These are phyloP conservation scores for Zizania palustris DNA, from an alignment of 202 grass and related monocot genomes.

Conservation along the genomic window DNA sequence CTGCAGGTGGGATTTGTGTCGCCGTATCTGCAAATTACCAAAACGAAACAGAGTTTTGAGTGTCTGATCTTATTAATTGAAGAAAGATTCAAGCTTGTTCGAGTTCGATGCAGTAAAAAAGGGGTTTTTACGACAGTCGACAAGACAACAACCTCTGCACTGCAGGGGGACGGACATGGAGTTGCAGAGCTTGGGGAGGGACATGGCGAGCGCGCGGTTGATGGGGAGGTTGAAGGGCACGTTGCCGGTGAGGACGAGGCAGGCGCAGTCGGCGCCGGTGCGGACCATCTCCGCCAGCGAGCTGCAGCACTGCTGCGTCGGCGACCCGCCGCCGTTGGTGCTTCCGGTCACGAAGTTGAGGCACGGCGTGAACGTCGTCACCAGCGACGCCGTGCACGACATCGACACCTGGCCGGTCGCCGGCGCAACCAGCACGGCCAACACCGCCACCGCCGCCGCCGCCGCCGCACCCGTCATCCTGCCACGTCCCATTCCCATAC, in stretches of 20 bases:
- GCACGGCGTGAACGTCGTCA: slow-evolving; percentile 83
- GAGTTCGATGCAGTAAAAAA: not conserved
- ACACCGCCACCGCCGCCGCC: not conserved
- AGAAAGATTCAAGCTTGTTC: not conserved
- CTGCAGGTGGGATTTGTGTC: slow-evolving; percentile 61
- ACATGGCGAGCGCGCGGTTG: slow-evolving; percentile 78
- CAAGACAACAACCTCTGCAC: slow-evolving; percentile 61
- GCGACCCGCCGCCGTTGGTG: slow-evolving; percentile 87
- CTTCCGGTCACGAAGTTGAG: slow-evolving; percentile 90
- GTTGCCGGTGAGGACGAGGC: slow-evolving; percentile 82
- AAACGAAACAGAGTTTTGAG: not conserved
- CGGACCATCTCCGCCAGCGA: slow-evolving; percentile 55
- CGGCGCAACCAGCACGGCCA: not conserved
- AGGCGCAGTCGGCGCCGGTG: slow-evolving; percentile 59
- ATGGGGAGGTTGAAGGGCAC: slow-evolving; percentile 89
- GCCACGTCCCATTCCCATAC: slow-evolving; percentile 1
- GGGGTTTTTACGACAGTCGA: not conserved
- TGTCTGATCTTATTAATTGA: not conserved
- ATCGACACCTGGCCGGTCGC: slow-evolving; percentile 60
- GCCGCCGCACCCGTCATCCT: not conserved
- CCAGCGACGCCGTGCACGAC: slow-evolving; percentile 65
- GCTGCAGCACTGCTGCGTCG: slow-evolving; percentile 68
- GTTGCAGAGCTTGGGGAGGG: slow-evolving; percentile 66
- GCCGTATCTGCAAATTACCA: slow-evolving; percentile 56
- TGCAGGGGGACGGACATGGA: slow-evolving; percentile 71